A percentile compares a stretch with the other conserved stretches of the same genome.
phyloP scores from a whole-genome alignment of 495 filamentous ascomycete genomes.

The Apodospora peruviana region DNA sequence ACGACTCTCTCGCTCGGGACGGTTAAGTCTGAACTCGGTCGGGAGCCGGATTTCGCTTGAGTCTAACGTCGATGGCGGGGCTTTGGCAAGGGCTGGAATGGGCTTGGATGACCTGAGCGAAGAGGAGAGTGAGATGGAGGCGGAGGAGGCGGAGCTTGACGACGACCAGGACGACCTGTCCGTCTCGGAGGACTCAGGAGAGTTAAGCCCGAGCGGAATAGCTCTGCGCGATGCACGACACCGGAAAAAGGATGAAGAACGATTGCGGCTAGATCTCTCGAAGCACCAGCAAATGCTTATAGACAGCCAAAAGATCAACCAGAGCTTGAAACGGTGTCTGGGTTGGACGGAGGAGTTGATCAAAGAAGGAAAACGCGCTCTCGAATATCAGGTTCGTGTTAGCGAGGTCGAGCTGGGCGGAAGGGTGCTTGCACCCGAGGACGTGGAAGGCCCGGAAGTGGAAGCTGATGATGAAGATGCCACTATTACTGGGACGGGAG shows the following conservation, averaged over 20 bases:
- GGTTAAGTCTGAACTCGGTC: constrained; percentile 48
- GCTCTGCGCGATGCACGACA: constrained; percentile 39
- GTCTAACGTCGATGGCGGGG: constrained; percentile 22
- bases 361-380: constrained; percentile 75
- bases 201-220: constrained; percentile 39
- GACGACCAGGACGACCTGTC: constrained; percentile 37
- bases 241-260: constrained; percentile 64
- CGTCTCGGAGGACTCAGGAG: constrained; percentile 39
- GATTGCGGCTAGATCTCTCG: constrained; percentile 73
- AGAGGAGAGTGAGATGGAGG: constrained; percentile 34
- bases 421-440: constrained; percentile 59
- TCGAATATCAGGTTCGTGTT: constrained; percentile 70
- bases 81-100: constrained; percentile 21
- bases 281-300: constrained; percentile 83
- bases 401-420: constrained; percentile 80
- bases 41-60: constrained; percentile 20
- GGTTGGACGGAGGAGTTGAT: constrained; percentile 86
- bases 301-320: constrained; percentile 90
- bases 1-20: constrained; percentile 71
- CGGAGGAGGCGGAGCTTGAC: constrained; percentile 26
- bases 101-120: constrained; percentile 49
- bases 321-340: constrained; percentile 82
- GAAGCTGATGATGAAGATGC: constrained; percentile 48
- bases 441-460: constrained; percentile 25
- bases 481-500: constrained; percentile 18